Evolutionary conservation across 176 grass and related monocot genomes (phyloP), one percentile per base, ranked within the genome.

Genomic region (Bonia amplexicaulis): DNA sequence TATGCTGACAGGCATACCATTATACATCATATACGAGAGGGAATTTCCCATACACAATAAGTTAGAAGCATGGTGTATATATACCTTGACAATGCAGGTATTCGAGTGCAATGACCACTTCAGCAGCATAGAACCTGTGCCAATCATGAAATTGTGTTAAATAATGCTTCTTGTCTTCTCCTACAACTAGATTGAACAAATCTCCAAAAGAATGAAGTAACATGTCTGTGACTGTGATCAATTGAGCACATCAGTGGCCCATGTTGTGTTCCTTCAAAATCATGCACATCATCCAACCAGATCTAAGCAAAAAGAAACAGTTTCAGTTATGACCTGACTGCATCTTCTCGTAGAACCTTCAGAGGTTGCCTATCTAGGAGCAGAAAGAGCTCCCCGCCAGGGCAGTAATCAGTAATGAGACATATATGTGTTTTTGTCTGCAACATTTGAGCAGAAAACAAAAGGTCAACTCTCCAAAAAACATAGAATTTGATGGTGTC

Each of bases 51-150:
- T 80, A 22, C 52, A n/a, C 17, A 74, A 62, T 51, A 47, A 57
- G 78, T 26, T 73, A 47, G 5, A 26, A 62, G 23, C 26, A 74
- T 82, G 23, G 19, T 31, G 15, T 71, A 15, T 44, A 17, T 80
- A 12, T 89, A 93, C 95, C 95, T 98, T 95, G 95, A 69, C 95
- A 98, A 70, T 98, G 95, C 45, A 98, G 89, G 57, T 98, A 98
- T 74, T 98, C 95, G 37, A 98, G 95, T 89, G 93, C 91, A 45
- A 89, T 57, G 54, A 98, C 85, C 58, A 98, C 95, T 87, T 98
- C 93, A 73, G 95, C 91, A 85, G 93, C 91, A 83, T 90, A 98
- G 84, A 98, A 98, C 82, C 95, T 97, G 78, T 41, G 70, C 26
- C 12, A 45, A 85, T 53, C 42, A 88, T 86, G 26, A 54, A 54